Percentiles rank a stretch among this genome's conserved stretches.
These are phyloP conservation scores for Teratosphaeria destructans DNA, from an alignment of 2,329 filamentous ascomycete species.

Conservation along the genomic window DNA sequence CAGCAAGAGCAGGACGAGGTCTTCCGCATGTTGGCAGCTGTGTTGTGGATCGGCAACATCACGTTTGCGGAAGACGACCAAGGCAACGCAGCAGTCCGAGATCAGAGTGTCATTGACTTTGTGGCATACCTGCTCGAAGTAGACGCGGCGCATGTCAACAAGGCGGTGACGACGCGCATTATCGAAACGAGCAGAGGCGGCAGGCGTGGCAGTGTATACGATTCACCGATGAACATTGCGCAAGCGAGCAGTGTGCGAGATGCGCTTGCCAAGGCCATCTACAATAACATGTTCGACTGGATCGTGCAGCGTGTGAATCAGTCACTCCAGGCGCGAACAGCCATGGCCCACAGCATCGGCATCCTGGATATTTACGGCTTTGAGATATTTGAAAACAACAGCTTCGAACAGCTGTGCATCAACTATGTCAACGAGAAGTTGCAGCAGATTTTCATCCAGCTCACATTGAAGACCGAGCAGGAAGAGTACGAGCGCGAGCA, in stretches of 20 bases:
- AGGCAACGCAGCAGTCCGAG: constrained; percentile 75
- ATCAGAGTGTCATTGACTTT: constrained; percentile 89
- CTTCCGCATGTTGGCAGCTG: constrained; percentile 84
- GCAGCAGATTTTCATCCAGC: constrained; percentile 97
- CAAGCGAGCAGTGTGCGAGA: constrained; percentile 83
- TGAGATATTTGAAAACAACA: constrained; percentile 98
- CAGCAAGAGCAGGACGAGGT: constrained; percentile 91
- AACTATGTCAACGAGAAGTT: constrained; percentile 99
- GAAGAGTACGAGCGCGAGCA: constrained; percentile 93
- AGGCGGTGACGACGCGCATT: constrained; percentile 81
- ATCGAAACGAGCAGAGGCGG: constrained; percentile 61
- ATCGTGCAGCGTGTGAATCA: constrained; percentile 87
- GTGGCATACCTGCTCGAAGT: constrained; percentile 89
- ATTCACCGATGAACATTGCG: constrained; percentile 71
- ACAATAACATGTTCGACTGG: constrained; percentile 97
- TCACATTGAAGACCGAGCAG: constrained; percentile 92
- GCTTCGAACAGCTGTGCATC: constrained; percentile 97
- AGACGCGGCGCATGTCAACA: constrained; percentile 66
- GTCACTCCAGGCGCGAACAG: constrained; percentile 68
- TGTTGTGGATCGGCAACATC: constrained; percentile 92
- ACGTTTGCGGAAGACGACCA: constrained; percentile 81
- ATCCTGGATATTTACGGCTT: constrained; percentile 99
- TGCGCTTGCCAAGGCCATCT: constrained; percentile 88
- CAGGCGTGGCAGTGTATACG: constrained; percentile 56
- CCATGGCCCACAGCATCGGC: constrained; percentile 75